Evolutionary conservation across 139 green algal genomes (phyloP).

Genomic region (Pseudopediastrum boryanum): DNA sequence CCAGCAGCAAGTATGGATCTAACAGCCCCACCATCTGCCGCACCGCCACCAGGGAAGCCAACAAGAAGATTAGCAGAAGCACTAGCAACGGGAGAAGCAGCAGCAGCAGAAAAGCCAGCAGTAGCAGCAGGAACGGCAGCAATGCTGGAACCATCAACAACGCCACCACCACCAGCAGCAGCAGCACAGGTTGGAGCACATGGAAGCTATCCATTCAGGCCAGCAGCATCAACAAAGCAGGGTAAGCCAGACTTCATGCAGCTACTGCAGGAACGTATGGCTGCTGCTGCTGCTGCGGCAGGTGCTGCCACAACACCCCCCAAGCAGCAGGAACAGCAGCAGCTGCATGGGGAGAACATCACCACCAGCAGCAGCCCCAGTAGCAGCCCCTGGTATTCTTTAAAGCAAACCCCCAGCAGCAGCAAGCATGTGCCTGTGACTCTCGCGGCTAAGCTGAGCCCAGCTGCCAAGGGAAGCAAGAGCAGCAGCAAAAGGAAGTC

Average conservation of each 20-base stretch:
- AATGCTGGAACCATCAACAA: neutral
- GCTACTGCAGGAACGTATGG: slow-evolving; percentile 14
- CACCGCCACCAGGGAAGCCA: neutral
- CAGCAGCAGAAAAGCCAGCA: neutral
- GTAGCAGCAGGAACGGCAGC: neutral
- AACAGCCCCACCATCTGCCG: neutral
- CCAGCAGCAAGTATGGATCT: neutral
- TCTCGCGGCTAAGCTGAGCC: too few species aligned
- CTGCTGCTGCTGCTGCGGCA: too few species aligned
- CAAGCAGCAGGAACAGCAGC: too few species aligned
- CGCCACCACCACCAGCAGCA: neutral
- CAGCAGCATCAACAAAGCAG: neutral
- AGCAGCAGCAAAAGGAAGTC: too few species aligned
- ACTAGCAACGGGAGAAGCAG: neutral
- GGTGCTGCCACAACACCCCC: too few species aligned
- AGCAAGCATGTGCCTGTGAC: too few species aligned
- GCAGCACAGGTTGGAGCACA: neutral
- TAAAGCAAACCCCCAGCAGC: too few species aligned
- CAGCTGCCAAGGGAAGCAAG: too few species aligned
- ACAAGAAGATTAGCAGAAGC: neutral
- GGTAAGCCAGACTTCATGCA: neutral
- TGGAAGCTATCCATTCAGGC: neutral
- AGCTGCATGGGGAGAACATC: too few species aligned
- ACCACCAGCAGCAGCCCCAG: too few species aligned
- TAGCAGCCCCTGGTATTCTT: too few species aligned